Evolutionary conservation across 345 rosid genomes (phyloP), one percentile per base, ranked within the genome.

Genomic region (Garcia nutans): DNA sequence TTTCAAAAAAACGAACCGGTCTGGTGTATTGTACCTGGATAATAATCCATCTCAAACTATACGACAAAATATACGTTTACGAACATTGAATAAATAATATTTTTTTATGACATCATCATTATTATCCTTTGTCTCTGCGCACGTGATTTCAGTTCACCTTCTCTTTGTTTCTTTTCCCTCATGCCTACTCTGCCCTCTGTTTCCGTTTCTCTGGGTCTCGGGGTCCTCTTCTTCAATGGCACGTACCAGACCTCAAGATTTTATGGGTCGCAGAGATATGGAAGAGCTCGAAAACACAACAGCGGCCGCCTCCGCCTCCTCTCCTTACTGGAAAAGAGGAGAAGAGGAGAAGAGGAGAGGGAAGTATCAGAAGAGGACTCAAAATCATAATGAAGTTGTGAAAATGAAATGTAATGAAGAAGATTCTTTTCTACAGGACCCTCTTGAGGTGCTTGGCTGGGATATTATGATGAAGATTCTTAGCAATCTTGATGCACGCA

Each of bases 401-500:
- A 41, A 19, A 28, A 44, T 33, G 26, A 23, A 8, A 16, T 55
- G 23, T 49, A 54, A 58, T 54, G 47, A 52, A 0, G 80, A 20
- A 0, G 80, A 20, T 15, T 73, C 23, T 11, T 56, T 61, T 57
- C 11, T 17, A 47, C 45, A 57, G 76, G 89, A 89, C 67, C 93
- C 91, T 17, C 50, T 88, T 64, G 86, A 85, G 82, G 85, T 85
- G 10, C 82, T 89, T 10, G 93, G 91, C 2, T 66, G 74, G 77
- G 93, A 88, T 78, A 19, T 88, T 15, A 89, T 86, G 89, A 24
- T 84, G 85, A 82, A 75, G 85, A 84, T 86, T 31, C 73, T 89
- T 31, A 74, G 76, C 67, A 81, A 86, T 79, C 85, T 88, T 26
- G 93, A 89, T 79, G 88, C 91, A 79, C 87, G 84, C 89, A 89